These are phyloP conservation scores for Bidens hawaiensis DNA, from an alignment of 140 eudicot species.

Conservation along the genomic window DNA sequence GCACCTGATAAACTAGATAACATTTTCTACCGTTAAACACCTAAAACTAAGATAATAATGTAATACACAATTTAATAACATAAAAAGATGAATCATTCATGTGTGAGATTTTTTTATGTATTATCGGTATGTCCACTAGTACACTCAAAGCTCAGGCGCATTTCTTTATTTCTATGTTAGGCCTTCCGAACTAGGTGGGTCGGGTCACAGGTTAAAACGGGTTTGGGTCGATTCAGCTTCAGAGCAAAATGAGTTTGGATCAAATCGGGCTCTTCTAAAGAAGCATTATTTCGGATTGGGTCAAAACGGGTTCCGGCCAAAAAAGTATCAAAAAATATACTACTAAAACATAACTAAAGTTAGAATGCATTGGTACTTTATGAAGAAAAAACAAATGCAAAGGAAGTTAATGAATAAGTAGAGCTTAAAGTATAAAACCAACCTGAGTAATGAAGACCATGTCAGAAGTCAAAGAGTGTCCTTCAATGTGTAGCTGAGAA, in stretches of 20 bases:
- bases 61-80: neutral
- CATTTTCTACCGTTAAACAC: neutral
- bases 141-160: neutral
- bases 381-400: neutral
- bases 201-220: too few species aligned
- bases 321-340: neutral
- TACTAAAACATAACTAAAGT: neutral
- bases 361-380: neutral
- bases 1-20: neutral
- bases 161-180: neutral
- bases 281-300: too few species aligned
- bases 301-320: too few species aligned
- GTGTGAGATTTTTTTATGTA: neutral
- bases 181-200: too few species aligned
- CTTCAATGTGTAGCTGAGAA: conserved; percentile 80
- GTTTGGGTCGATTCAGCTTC: too few species aligned
- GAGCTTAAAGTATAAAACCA: neutral
- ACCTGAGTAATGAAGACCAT: conserved; percentile 96
- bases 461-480: conserved; percentile 83
- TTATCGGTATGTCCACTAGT: neutral
- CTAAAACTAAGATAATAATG: neutral
- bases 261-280: too few species aligned
- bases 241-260: too few species aligned
- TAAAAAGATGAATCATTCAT: neutral
- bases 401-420: neutral